These are phyloP conservation scores for Xylariomycetidae sp. DNA, from an alignment of 2,329 filamentous ascomycete species.

Conservation along the genomic window DNA sequence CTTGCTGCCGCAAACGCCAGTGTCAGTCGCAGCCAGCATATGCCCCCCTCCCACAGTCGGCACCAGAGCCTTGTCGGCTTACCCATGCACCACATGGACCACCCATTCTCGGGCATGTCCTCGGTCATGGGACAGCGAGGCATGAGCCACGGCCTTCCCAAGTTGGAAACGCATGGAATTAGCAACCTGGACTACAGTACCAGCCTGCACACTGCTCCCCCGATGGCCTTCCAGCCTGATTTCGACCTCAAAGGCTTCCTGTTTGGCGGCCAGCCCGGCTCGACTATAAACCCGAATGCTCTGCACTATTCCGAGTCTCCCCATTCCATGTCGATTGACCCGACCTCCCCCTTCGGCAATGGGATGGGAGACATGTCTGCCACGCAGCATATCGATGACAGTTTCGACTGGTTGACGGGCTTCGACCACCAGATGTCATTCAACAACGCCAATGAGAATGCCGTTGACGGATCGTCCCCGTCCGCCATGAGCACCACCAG, in stretches of 20 bases:
- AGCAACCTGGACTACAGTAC: conserved; percentile 59
- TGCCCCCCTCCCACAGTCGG: conserved; percentile 57
- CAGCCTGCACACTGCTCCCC: conserved; percentile 74
- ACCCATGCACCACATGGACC: conserved; percentile 52
- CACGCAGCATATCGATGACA: conserved; percentile 64
- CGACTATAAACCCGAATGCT: conserved; percentile 65
- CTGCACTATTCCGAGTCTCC: conserved; percentile 82
- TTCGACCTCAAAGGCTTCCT: conserved; percentile 67
- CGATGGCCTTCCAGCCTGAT: conserved; percentile 55
- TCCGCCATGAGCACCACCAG: conserved; percentile 94
- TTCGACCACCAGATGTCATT: conserved; percentile 76
- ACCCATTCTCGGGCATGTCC: conserved; percentile 71
- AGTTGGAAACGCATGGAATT: conserved; percentile 75
- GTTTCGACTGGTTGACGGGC: conserved; percentile 76
- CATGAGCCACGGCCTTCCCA: conserved; percentile 65
- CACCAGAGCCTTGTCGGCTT: conserved; percentile 72
- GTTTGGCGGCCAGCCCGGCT: conserved; percentile 61
- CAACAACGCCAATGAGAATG: conserved; percentile 66
- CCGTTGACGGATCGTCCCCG: conserved; percentile 88
- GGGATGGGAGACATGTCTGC: conserved; percentile 54
- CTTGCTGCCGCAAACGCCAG: conserved; percentile 56
- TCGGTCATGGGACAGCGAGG: conserved; percentile 62
- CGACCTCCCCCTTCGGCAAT: conserved; percentile 55
- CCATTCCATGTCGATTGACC: conserved; percentile 59
- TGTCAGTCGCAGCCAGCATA: conserved; percentile 39